Percentiles rank a stretch among this genome's conserved stretches.
These are phyloP conservation scores for Eucalyptus pumila DNA, from an alignment of 345 rosid species.

Conservation along the genomic window DNA sequence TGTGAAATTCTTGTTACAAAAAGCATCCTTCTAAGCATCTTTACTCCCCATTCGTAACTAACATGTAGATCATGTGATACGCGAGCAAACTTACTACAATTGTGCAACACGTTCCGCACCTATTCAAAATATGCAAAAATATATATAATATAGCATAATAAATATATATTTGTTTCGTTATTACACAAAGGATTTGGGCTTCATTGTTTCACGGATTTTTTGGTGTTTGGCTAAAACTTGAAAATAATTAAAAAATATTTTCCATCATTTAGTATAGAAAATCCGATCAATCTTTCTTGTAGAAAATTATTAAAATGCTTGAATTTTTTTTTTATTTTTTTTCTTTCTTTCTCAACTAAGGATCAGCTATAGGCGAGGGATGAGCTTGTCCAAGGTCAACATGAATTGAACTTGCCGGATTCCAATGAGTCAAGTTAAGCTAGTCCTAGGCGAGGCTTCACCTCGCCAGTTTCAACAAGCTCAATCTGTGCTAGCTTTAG, in stretches of 20 bases:
- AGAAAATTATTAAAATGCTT: not conserved
- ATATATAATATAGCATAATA: too few species aligned
- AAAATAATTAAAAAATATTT: too few species aligned
- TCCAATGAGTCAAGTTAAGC: too few species aligned
- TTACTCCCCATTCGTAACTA: not conserved
- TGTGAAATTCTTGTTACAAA: not conserved
- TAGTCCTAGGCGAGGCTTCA: not conserved
- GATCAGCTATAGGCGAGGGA: too few species aligned
- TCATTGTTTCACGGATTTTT: too few species aligned
- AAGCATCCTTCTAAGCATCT: not conserved
- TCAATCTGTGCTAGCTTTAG: not conserved
- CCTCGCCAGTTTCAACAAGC: not conserved
- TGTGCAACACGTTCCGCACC: not conserved
- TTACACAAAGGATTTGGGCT: too few species aligned
- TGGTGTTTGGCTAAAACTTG: accelerated
- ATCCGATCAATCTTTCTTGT: too few species aligned
- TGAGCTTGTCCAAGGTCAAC: accelerated
- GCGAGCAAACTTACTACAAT: accelerated
- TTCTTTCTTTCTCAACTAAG: too few species aligned
- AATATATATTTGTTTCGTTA: accelerated
- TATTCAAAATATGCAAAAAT: not conserved
- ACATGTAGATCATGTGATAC: not conserved
- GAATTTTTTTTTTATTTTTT: too few species aligned
- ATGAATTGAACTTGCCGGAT: too few species aligned
- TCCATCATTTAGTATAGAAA: too few species aligned